These are phyloP conservation scores for Penicillium thymicola DNA, from an alignment of 2,329 filamentous ascomycete species.

Conservation along the genomic window DNA sequence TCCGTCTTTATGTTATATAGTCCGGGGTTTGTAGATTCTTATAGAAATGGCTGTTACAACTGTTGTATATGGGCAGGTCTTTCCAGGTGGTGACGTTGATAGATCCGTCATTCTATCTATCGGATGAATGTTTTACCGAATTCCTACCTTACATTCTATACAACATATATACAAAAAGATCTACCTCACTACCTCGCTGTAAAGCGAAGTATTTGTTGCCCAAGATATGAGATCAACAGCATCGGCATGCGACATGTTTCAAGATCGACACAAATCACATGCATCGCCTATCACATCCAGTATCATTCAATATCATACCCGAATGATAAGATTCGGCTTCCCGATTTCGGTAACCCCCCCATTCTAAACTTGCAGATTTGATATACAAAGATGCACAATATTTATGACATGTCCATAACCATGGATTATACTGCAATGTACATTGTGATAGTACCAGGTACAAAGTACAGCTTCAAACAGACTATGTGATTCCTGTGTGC, in stretches of 20 bases:
- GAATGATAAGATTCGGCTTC: slow-evolving; percentile 10
- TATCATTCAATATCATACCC: background rate
- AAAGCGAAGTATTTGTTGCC: background rate
- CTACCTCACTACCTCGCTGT: background rate
- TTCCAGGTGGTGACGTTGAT: background rate
- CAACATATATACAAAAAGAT: background rate
- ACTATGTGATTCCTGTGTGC: background rate
- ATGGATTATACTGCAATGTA: background rate
- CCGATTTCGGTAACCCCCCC: slow-evolving; percentile 14
- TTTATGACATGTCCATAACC: background rate
- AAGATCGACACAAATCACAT: background rate
- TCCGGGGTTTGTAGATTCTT: slow-evolving; percentile 1
- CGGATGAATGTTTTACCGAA: slow-evolving; percentile 24
- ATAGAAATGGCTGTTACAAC: background rate
- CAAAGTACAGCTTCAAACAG: background rate
- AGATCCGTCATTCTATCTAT: background rate
- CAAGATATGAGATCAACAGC: background rate
- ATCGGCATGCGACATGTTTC: background rate
- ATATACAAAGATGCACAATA: background rate
- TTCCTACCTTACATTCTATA: background rate
- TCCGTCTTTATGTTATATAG: background rate
- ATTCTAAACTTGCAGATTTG: background rate
- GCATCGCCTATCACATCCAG: background rate
- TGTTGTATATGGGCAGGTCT: background rate
- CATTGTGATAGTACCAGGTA: background rate